phyloP scores from a whole-genome alignment of 1,139 yeast species.

The Suhomyces chickasaworum region DNA sequence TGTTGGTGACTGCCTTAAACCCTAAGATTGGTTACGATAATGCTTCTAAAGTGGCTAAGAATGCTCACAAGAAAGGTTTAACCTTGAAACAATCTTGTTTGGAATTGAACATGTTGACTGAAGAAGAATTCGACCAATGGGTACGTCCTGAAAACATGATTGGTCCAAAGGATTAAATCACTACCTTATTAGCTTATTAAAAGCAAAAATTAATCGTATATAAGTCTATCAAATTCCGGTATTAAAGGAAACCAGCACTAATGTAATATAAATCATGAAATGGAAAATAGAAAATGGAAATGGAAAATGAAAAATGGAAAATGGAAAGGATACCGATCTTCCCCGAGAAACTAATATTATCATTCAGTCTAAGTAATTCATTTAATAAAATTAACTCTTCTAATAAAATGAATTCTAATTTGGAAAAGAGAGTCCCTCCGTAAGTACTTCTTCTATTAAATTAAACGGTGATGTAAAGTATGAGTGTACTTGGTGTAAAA shows the following conservation, averaged over 20 bases:
- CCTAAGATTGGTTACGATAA: conserved; percentile 98
- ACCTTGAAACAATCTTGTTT: conserved; percentile 93
- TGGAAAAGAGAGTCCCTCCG: too few relatives aligned
- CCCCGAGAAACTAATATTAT: too few relatives aligned
- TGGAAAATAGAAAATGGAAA: too few relatives aligned
- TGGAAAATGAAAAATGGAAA: too few relatives aligned
- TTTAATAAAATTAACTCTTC: too few relatives aligned
- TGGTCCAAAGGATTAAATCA: conserved; percentile 60
- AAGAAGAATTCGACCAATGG: conserved; percentile 91
- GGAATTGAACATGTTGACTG: conserved; percentile 80
- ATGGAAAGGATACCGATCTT: too few relatives aligned
- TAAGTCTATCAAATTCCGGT: neutral
- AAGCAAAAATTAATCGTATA: neutral
- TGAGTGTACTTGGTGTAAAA: too few relatives aligned
- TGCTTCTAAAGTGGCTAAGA: conserved; percentile 97
- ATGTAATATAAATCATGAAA: too few relatives aligned
- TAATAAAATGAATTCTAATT: too few relatives aligned
- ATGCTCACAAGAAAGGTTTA: conserved; percentile 96
- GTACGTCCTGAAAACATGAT: conserved; percentile 98
- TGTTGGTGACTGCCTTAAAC: conserved; percentile 97
- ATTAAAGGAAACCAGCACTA: neutral
- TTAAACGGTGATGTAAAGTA: too few relatives aligned
- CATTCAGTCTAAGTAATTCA: too few relatives aligned
- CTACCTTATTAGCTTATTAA: neutral
- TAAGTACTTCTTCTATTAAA: too few relatives aligned